These are phyloP conservation scores for Marvania coccoides DNA, from an alignment of 139 green algal genomes.

Conservation along the genomic window DNA sequence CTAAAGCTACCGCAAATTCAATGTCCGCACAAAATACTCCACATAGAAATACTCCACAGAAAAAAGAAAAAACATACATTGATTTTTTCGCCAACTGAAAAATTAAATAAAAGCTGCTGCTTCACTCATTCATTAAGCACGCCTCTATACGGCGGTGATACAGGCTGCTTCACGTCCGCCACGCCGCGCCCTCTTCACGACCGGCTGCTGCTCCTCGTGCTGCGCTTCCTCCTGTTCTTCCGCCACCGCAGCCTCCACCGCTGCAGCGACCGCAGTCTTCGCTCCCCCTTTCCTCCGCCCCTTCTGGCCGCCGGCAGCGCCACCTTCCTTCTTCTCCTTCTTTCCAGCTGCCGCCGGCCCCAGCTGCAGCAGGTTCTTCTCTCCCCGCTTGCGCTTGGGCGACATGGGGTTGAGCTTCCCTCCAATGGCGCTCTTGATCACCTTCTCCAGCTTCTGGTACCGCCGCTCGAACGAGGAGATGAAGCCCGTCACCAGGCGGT, in stretches of 20 bases:
- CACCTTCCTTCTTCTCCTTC: neutral
- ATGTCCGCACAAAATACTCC: too few relatives aligned
- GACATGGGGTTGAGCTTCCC: neutral
- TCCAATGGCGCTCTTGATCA: constrained; percentile 10
- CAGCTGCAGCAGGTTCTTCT: neutral
- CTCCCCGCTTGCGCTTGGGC: neutral
- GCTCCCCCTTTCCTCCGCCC: neutral
- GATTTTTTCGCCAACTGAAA: too few relatives aligned
- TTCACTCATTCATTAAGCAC: too few relatives aligned
- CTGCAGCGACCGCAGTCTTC: neutral
- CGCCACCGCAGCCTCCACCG: neutral
- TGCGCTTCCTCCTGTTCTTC: neutral
- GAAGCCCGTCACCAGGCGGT: constrained; percentile 16
- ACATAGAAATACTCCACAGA: too few relatives aligned
- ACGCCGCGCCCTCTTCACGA: neutral
- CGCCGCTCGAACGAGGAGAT: constrained; percentile 24
- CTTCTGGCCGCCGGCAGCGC: neutral
- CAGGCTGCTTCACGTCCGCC: neutral
- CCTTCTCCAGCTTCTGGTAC: constrained; percentile 26
- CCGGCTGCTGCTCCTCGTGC: neutral
- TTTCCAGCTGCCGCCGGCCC: neutral
- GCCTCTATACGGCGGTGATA: neutral
- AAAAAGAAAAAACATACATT: too few relatives aligned
- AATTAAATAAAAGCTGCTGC: too few relatives aligned
- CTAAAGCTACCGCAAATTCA: too few relatives aligned